Evolutionary conservation across 306 rosid species (phyloP).

Genomic region (Pachyrhizus erosus): DNA sequence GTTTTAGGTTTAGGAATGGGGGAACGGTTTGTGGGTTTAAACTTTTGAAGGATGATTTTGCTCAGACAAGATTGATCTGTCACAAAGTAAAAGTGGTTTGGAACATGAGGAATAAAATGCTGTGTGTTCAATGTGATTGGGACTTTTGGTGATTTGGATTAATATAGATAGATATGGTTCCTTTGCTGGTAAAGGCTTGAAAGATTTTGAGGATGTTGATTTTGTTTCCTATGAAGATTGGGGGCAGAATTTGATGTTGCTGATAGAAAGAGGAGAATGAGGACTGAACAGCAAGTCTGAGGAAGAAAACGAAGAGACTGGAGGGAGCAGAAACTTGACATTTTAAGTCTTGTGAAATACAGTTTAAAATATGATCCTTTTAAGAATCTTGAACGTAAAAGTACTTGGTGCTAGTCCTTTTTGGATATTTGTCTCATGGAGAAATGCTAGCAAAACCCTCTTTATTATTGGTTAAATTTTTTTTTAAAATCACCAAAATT

Average conservation of each 20-base stretch:
- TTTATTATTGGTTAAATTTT: too few relatives aligned
- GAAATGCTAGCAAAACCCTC: not conserved
- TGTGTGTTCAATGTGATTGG: not conserved
- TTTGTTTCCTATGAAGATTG: too few relatives aligned
- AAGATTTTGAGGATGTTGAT: not conserved
- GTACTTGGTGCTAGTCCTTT: not conserved
- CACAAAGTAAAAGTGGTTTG: not conserved
- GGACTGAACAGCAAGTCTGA: slow-evolving; percentile 2
- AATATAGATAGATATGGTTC: not conserved
- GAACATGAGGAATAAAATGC: slow-evolving; percentile 1
- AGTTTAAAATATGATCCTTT: not conserved
- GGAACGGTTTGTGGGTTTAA: slow-evolving; percentile 18
- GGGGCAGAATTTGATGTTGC: not conserved
- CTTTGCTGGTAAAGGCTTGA: not conserved
- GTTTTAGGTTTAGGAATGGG: not conserved
- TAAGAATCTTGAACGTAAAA: slow-evolving; percentile 20
- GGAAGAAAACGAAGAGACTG: not conserved
- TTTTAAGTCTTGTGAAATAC: not conserved
- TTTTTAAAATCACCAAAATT: too few relatives aligned
- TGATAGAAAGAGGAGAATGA: slow-evolving; percentile 1
- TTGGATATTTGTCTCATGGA: slow-evolving; percentile 6
- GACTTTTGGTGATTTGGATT: slow-evolving; percentile 1
- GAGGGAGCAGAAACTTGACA: not conserved
- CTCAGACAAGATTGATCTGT: not conserved
- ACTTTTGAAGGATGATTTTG: slow-evolving; percentile 14